Base-by-base conservation (phyloP, 192 early-diverging fungal genomes). In the Podila epigama region DNA sequence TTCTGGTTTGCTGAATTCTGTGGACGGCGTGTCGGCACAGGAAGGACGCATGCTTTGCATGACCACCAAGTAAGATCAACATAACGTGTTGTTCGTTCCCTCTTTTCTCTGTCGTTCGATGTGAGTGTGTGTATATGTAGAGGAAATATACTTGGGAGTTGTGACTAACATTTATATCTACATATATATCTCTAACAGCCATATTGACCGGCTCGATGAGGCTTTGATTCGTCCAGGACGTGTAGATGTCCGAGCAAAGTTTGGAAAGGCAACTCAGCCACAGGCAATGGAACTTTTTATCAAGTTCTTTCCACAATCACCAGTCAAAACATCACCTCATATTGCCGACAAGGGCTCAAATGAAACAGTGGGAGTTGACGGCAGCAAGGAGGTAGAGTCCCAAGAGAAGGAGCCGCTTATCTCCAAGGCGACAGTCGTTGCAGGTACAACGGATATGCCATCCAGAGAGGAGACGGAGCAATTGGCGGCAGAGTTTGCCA, bases 41-140 rank as follows among this genome's bases (percentile, higher is more conserved):
- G 92, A 93, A 68, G 92, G 89, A 3, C 81, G 92, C 4, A 87
- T 93, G 51, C 70, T 92, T 7, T 89, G 88, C 66, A 92, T 93
- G 92, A 93, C 92, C 0, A 93, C 90, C 25, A 92, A 93, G 83
- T 86, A 81, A 63, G 85, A 31, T 5, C n/a, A 16, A 16, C 0
- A 29, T 0, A 29, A 16, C 31, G 16, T 25, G 20, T 51, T 20
- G 22, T 35, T n/a, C 25, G 25, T 25, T 22, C 32, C 1, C 0
- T 63, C 33, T 42, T 13, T 41, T 20, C 5, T 54, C 20, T 55
- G 18, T 25, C 1, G 0, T 1, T 33, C 29, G 27, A 20, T 9
- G 22, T 40, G 13, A 31, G 29, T 59, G 34, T 13, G 36, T 59
- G n/a, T n/a, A n/a, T n/a, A n/a, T n/a, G n/a, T n/a, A n/a, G n/a